Conservation (phyloP, 1,284 basidiomycete species). For the Ceratobasidium sp. region DNA sequence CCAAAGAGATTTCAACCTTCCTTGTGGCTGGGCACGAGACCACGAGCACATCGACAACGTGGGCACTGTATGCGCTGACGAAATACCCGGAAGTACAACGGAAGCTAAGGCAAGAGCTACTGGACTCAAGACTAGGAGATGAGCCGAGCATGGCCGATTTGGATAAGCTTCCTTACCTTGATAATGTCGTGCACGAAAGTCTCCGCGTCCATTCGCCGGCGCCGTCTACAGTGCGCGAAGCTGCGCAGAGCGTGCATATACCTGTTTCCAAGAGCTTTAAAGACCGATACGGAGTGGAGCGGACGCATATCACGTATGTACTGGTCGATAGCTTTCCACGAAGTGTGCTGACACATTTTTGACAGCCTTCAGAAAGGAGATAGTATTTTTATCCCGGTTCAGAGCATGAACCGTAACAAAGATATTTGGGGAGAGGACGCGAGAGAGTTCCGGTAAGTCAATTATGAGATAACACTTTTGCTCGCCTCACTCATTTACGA, state of each 20-base stretch:
- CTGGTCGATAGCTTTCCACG: neutral
- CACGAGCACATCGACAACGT: constrained; percentile 61
- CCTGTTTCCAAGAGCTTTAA: constrained; percentile 43
- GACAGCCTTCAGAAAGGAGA: constrained; percentile 32
- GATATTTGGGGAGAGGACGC: constrained; percentile 48
- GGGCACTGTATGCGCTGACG: constrained; percentile 62
- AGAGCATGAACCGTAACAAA: constrained; percentile 33
- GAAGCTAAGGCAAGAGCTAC: constrained; percentile 60
- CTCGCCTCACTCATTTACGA: neutral
- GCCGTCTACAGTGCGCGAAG: constrained; percentile 13
- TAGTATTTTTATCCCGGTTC: constrained; percentile 36
- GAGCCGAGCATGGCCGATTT: constrained; percentile 43
- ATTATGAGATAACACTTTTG: neutral
- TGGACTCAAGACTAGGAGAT: constrained; percentile 50
- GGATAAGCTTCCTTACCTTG: constrained; percentile 46
- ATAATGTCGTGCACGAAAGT: constrained; percentile 45
- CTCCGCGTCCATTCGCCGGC: constrained; percentile 39
- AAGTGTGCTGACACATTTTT: neutral
- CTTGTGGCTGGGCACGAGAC: constrained; percentile 54
- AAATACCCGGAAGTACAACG: constrained; percentile 59
- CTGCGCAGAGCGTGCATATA: constrained; percentile 39
- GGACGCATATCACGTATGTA: constrained; percentile 39
- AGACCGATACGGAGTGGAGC: constrained; percentile 44
- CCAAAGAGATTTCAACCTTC: constrained; percentile 45
- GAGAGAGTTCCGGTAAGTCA: constrained; percentile 43